Conservation (phyloP, 2,329 filamentous ascomycete species). For the Grosmannia serpens region DNA sequence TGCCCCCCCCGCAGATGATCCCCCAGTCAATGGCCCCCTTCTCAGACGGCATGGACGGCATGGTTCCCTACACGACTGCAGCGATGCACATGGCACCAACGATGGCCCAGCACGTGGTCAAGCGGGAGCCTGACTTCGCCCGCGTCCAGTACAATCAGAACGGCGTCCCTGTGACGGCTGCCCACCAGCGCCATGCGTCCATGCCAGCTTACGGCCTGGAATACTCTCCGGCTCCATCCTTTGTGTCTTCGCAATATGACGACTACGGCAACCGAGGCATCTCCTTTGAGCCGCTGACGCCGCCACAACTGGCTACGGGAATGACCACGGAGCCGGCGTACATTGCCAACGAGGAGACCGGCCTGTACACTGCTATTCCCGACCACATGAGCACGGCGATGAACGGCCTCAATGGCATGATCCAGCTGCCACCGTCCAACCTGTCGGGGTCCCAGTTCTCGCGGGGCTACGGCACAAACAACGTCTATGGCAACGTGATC, state of each 20-base stretch:
- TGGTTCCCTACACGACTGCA: constrained; percentile 50
- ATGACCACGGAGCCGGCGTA: constrained; percentile 86
- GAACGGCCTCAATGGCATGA: constrained; percentile 72
- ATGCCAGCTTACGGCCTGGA: constrained; percentile 93
- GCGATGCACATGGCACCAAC: constrained; percentile 58
- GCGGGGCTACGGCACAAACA: constrained; percentile 59
- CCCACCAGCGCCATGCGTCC: constrained; percentile 90
- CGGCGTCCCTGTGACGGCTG: constrained; percentile 69
- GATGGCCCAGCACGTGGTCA: constrained; percentile 64
- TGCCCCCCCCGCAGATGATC: constrained; percentile 62
- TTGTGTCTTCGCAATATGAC: constrained; percentile 96
- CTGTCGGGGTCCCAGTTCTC: constrained; percentile 70
- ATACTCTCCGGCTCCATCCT: constrained; percentile 94
- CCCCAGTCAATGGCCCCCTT: constrained; percentile 42
- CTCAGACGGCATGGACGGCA: constrained; percentile 56
- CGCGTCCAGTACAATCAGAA: constrained; percentile 87
- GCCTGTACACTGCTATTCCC: constrained; percentile 87
- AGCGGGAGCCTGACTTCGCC: constrained; percentile 77
- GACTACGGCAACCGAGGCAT: constrained; percentile 95
- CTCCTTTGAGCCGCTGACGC: constrained; percentile 93
- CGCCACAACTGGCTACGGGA: constrained; percentile 76
- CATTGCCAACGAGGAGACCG: constrained; percentile 95
- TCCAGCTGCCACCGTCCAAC: constrained; percentile 81
- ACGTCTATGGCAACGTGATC: constrained; percentile 78
- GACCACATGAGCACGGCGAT: constrained; percentile 65